These are phyloP conservation scores for Aspergillus aculeatus DNA, from an alignment of 2,329 filamentous ascomycete species.

Conservation along the genomic window DNA sequence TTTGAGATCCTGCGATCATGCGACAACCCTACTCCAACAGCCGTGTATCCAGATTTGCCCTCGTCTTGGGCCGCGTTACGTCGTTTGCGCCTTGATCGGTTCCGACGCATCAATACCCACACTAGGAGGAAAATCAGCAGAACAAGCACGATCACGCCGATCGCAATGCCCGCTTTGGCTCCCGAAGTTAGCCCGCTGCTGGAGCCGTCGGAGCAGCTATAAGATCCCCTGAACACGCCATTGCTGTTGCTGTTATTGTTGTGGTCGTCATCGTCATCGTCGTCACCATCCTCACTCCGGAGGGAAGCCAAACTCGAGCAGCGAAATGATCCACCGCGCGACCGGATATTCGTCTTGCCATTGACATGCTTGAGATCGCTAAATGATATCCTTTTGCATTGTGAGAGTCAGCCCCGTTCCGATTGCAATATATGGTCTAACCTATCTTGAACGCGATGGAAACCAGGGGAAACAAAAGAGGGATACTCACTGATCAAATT, in stretches of 20 bases:
- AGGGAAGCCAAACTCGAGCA: constrained; percentile 23
- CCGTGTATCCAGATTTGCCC: not conserved
- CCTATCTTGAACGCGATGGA: too few species aligned
- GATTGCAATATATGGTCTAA: not conserved
- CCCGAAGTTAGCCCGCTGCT: constrained; percentile 22
- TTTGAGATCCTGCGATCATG: not conserved
- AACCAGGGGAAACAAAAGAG: not conserved
- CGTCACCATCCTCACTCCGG: not conserved
- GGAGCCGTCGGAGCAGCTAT: constrained; percentile 20
- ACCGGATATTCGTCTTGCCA: constrained; percentile 22
- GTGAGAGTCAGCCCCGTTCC: not conserved
- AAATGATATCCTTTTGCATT: constrained; percentile 23
- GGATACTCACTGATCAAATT: constrained; percentile 23
- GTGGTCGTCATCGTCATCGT: not conserved
- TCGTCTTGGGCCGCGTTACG: not conserved
- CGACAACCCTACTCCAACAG: not conserved
- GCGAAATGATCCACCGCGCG: constrained; percentile 19
- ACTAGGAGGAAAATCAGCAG: constrained; percentile 18
- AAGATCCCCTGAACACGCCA: constrained; percentile 17
- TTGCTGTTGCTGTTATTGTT: constrained; percentile 5
- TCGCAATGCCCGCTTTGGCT: constrained; percentile 32
- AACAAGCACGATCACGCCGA: constrained; percentile 42
- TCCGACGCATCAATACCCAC: constrained; percentile 21
- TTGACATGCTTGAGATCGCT: constrained; percentile 24
- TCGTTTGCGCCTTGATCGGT: constrained; percentile 5